Percentiles rank a stretch among this genome's conserved stretches.
These are phyloP conservation scores for Ballota nigra DNA, from an alignment of 257 asterid genomes.

Conservation along the genomic window DNA sequence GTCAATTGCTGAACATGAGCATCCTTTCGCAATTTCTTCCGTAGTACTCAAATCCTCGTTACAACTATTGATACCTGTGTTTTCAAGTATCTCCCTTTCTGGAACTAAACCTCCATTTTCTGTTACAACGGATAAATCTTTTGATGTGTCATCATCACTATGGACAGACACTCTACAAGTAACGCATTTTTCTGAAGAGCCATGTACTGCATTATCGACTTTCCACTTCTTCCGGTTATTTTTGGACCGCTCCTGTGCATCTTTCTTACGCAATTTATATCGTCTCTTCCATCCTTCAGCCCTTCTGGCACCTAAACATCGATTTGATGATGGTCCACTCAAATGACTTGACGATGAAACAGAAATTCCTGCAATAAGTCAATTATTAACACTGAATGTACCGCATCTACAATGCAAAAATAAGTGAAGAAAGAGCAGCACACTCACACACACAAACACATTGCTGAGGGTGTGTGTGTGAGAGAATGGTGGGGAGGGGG, in stretches of 20 bases:
- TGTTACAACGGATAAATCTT: constrained; percentile 36
- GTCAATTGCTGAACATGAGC: constrained; percentile 48
- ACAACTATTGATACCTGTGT: constrained; percentile 19
- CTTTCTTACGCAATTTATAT: constrained; percentile 59
- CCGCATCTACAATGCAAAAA: neutral
- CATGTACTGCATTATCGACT: constrained; percentile 33
- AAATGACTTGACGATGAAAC: constrained; percentile 36
- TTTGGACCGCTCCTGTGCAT: constrained; percentile 68
- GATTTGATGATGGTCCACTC: constrained; percentile 49
- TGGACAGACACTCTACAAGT: constrained; percentile 46
- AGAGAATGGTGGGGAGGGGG: neutral
- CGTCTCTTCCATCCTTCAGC: constrained; percentile 81
- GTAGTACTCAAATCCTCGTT: constrained; percentile 30
- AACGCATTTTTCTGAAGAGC: constrained; percentile 48
- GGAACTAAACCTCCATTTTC: constrained; percentile 38
- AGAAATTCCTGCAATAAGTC: constrained; percentile 52
- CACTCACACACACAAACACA: neutral
- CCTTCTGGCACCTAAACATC: constrained; percentile 61
- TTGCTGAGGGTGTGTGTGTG: neutral
- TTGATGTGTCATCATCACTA: constrained; percentile 28
- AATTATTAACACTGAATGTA: constrained; percentile 7
- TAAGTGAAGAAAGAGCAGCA: neutral
- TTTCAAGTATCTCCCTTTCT: constrained; percentile 32
- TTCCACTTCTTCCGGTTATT: constrained; percentile 65
- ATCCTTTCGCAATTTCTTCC: constrained; percentile 35